Percentiles rank a stretch among this genome's conserved stretches.
These are phyloP conservation scores for Aspergillus sp. DNA, from an alignment of 2,329 filamentous ascomycete genomes.

Conservation along the genomic window DNA sequence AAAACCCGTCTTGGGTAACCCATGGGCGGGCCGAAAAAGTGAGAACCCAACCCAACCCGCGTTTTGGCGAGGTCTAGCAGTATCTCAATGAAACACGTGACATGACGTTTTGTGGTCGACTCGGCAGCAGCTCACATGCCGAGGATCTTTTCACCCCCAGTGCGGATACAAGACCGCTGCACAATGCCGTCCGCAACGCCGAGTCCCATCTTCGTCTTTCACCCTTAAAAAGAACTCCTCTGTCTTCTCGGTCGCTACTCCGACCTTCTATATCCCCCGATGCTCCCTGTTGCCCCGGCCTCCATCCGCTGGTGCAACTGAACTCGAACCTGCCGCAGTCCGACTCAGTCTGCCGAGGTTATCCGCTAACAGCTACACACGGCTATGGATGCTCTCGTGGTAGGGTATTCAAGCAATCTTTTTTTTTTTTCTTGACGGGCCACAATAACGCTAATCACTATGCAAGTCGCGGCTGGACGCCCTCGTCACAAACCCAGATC, in stretches of 20 bases:
- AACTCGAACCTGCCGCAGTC: conserved; percentile 8
- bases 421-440: not conserved
- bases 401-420: conserved; percentile 17
- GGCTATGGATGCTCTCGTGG: conserved; percentile 37
- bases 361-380: conserved; percentile 6
- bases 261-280: conserved; percentile 10
- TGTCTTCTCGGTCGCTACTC: not conserved
- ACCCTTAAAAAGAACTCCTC: not conserved
- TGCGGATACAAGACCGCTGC: conserved; percentile 23
- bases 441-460: not conserved
- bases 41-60: too few species aligned
- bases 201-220: conserved; percentile 5
- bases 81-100: conserved; percentile 32
- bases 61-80: too few species aligned
- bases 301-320: conserved; percentile 11
- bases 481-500: conserved; percentile 76
- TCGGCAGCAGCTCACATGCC: conserved; percentile 39
- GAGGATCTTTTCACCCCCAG: conserved; percentile 33
- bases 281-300: conserved; percentile 12
- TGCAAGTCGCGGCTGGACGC: conserved; percentile 68
- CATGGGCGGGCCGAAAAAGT: too few species aligned
- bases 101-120: conserved; percentile 29
- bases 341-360: conserved; percentile 27
- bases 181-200: conserved; percentile 30
- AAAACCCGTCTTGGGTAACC: too few species aligned